Evolutionary conservation across 2,329 filamentous ascomycete species (phyloP), one percentile per base, ranked within the genome.

Genomic region (Phoma sp.): DNA sequence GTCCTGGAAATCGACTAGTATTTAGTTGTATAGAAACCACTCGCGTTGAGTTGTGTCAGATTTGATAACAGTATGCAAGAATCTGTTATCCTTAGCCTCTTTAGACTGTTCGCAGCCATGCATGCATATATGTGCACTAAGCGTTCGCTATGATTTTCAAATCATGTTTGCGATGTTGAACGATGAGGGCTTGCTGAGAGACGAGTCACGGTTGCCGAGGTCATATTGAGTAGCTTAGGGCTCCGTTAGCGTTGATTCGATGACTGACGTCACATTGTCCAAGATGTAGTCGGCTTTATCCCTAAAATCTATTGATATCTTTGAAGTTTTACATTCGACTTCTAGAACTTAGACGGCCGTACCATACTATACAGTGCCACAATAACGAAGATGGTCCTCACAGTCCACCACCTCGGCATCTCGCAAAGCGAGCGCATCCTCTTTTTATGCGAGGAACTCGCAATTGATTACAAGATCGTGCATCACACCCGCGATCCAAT

Each of bases 371-470:
- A n/a, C n/a, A n/a, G n/a, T n/a, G n/a, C n/a, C n/a, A n/a, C n/a
- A n/a, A n/a, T n/a, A 32, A 21, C 17, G 20, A 53, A 9, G 23
- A 64, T 66, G 60, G 59, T 57, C 5, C 57, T 71, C 9, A 64
- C 61, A 36, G 25, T 70, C 34, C 61, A 69, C 46, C 67, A 70
- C 47, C 59, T 71, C 34, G 54, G 62, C 20, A 56, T 64, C 65
- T 85, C 83, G 2, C 84, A 87, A 65, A 86, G 84, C 25, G 85
- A 88, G 70, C 83, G 86, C 26, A 77, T 88, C 42, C 69, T 82
- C 64, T 87, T 83, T 79, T 80, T 88, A 38, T 84, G 81, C 71
- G 85, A 88, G 71, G 86, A 88, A 68, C 80, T 88, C 11, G 71
- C 72, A 30, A 73, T 88, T 39, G 58, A 74, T 3, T 88, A 88